Evolutionary conservation across 441 rosid species (phyloP).

Genomic region (Hura crepitans): DNA sequence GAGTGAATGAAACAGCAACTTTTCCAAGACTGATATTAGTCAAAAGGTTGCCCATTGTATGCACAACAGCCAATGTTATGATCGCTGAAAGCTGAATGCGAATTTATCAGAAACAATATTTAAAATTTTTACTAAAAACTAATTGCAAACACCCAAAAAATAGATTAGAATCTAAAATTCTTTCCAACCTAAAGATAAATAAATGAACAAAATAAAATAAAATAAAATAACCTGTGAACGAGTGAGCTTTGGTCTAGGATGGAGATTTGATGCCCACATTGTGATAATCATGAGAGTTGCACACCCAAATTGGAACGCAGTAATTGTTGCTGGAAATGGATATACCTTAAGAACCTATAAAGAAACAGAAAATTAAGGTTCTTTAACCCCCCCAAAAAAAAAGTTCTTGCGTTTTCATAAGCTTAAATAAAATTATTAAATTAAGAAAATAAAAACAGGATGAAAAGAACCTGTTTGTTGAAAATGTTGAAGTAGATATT

Average conservation of each 20-base stretch:
- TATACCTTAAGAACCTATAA: constrained; percentile 72
- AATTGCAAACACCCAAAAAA: not conserved
- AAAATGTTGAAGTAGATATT: constrained; percentile 93
- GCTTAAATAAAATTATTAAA: too few relatives aligned
- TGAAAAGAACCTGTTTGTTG: constrained; percentile 71
- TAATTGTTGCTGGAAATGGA: constrained; percentile 78
- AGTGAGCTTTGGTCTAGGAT: constrained; percentile 62
- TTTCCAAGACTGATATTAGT: constrained; percentile 90
- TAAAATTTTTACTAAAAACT: not conserved
- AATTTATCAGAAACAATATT: not conserved
- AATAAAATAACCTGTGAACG: constrained; percentile 61
- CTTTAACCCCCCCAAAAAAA: too few relatives aligned
- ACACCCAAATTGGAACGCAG: constrained; percentile 71
- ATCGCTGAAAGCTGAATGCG: constrained; percentile 65
- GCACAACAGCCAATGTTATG: constrained; percentile 76
- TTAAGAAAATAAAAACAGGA: not conserved
- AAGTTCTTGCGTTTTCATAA: too few relatives aligned
- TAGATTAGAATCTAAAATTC: not conserved
- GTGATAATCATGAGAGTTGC: constrained; percentile 55
- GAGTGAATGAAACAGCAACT: constrained; percentile 96
- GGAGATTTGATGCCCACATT: constrained; percentile 77
- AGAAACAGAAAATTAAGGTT: not conserved
- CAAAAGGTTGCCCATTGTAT: constrained; percentile 76
- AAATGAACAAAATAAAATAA: not conserved
- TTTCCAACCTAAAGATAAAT: too few relatives aligned